Conservation (phyloP, 345 rosid genomes). For the Isatis tinctoria region DNA sequence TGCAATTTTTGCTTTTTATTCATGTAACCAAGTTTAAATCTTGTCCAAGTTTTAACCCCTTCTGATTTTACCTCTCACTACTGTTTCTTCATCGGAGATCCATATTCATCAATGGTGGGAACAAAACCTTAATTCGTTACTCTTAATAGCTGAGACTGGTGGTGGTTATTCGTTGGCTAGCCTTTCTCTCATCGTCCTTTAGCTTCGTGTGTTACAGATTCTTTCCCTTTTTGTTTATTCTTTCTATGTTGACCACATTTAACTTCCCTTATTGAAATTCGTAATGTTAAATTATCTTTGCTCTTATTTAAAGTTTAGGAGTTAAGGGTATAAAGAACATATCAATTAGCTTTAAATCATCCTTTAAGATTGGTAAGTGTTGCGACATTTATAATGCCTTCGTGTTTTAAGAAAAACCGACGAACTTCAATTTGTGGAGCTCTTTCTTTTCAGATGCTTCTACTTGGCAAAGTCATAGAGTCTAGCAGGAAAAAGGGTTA, state of each 20-base stretch:
- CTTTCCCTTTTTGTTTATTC: not conserved
- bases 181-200: not conserved
- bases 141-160: too few species aligned
- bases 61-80: too few species aligned
- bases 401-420: not conserved
- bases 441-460: constrained; percentile 73
- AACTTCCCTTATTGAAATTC: not conserved
- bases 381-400: too few species aligned
- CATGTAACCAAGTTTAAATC: too few species aligned
- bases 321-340: constrained; percentile 1
- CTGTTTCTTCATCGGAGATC: too few species aligned
- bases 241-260: not conserved
- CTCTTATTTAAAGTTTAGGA: not conserved
- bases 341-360: not conserved
- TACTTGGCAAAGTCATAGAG: constrained; percentile 89
- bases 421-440: not conserved
- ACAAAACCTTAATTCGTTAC: too few species aligned
- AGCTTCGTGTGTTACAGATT: not conserved
- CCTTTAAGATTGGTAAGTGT: not conserved
- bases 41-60: too few species aligned
- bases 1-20: not conserved
- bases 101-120: too few species aligned
- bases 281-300: not conserved
- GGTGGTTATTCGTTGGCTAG: too few species aligned
- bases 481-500: constrained; percentile 78